These are phyloP conservation scores for Silene noctiflora DNA, from an alignment of 179 eudicot genomes.

Conservation along the genomic window DNA sequence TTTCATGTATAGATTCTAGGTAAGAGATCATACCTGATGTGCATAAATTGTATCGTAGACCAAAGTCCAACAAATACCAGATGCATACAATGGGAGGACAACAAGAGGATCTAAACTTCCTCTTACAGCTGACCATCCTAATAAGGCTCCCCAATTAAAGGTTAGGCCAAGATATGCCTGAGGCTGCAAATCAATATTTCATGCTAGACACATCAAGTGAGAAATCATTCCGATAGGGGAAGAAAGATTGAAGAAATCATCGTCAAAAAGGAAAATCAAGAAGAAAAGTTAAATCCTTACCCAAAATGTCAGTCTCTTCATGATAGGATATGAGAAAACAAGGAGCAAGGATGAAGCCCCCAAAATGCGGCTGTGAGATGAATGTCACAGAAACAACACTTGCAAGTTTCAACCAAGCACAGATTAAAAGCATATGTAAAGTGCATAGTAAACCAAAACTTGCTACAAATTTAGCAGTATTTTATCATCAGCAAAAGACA, in stretches of 20 bases:
- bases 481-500: too few relatives aligned
- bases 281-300: constrained; percentile 60
- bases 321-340: constrained; percentile 89
- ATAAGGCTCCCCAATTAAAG: constrained; percentile 96
- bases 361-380: constrained; percentile 55
- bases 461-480: too few relatives aligned
- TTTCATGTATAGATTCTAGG: background rate
- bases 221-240: too few relatives aligned
- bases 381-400: background rate
- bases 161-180: constrained; percentile 96
- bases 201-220: too few relatives aligned
- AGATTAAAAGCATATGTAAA: too few relatives aligned
- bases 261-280: constrained; percentile 80
- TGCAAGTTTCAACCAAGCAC: background rate
- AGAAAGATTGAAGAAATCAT: constrained; percentile 77
- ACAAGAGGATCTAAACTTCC: constrained; percentile 78
- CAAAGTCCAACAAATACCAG: constrained; percentile 95
- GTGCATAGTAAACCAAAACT: too few relatives aligned
- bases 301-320: constrained; percentile 98
- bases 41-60: constrained; percentile 99
- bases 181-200: constrained; percentile 54
- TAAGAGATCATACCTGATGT: constrained; percentile 64
- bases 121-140: constrained; percentile 94
- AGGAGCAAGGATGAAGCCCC: constrained; percentile 95
- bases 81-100: constrained; percentile 76